Evolutionary conservation across 1,284 basidiomycete genomes (phyloP).

Genomic region (Pterula multifida): DNA sequence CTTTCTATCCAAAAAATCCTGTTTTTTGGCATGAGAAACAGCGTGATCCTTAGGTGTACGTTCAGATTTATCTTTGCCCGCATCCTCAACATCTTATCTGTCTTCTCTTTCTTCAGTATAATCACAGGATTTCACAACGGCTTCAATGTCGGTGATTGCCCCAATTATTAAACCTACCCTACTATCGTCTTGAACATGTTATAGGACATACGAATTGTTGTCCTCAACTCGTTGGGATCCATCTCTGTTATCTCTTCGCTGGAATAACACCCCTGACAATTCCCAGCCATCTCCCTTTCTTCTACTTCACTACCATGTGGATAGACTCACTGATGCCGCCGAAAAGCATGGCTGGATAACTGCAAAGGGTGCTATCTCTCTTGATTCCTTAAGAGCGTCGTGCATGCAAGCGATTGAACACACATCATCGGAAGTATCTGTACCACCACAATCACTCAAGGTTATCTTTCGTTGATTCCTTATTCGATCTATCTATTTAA

Average conservation of each 20-base stretch:
- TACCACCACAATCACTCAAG: slow-evolving; percentile 20
- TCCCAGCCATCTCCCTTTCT: slow-evolving; percentile 44
- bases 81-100: too few relatives aligned
- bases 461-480: slow-evolving; percentile 11
- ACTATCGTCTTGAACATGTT: neutral
- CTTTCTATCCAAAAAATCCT: too few relatives aligned
- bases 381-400: slow-evolving; percentile 22
- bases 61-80: too few relatives aligned
- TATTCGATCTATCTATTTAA: neutral
- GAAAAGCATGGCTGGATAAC: slow-evolving; percentile 35
- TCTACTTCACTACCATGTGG: slow-evolving; percentile 43
- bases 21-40: too few relatives aligned
- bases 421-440: slow-evolving; percentile 11
- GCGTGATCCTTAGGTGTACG: too few relatives aligned
- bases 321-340: slow-evolving; percentile 41
- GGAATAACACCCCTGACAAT: slow-evolving; percentile 38
- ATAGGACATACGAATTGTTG: slow-evolving; percentile 27
- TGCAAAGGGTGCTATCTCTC: slow-evolving; percentile 22
- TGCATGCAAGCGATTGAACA: slow-evolving; percentile 32
- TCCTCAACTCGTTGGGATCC: slow-evolving; percentile 49
- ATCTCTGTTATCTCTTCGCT: slow-evolving; percentile 27
- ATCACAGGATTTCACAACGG: too few relatives aligned
- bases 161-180: neutral
- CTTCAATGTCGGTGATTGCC: neutral
- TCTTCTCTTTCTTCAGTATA: too few relatives aligned